Evolutionary conservation across 495 filamentous ascomycete genomes (phyloP), one percentile per base, ranked within the genome.

Genomic region (Clavariopsis aquatica): DNA sequence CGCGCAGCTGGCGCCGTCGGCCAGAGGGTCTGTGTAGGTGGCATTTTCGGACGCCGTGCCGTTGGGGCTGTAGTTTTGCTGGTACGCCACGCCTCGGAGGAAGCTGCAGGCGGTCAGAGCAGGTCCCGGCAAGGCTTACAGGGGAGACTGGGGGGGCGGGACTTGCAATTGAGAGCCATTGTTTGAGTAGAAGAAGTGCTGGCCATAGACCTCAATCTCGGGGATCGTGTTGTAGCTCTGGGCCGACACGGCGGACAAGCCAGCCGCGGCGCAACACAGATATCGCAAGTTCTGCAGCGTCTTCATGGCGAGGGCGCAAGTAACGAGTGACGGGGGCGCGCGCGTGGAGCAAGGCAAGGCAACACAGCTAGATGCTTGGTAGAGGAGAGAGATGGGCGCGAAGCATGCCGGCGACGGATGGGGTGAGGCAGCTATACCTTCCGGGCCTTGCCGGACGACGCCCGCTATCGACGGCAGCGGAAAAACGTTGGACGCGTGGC

Each of bases 31-130:
- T 15, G 65, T 78, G 75, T 86, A 89, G 7, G 60, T 36, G 57
- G 72, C 66, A 47, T 62, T 62, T 47, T 69, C 51, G 64, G n/a
- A n/a, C n/a, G 66, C 75, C 9, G 73, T 72, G 54, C 81, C 79
- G 57, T 79, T 82, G 62, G 76, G 72, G 43, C 72, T 65, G 62
- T 65, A 75, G 78, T 71, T 76, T 82, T 82, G 80, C 73, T 88
- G 94, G 76, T 98, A 98, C 31, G 94, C 94, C 59, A 98, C 82
- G 66, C 93, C 93, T 61, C 86, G 89, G 60, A 97, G 89, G 68
- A 78, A 87, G 75, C 62, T 65, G 56, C 84, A 87, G 54, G 31
- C 27, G 57, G 29, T 26, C 52, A 22, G 51, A 24, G 26, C 24
- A 2, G 23, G 29, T 27, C n/a, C 22, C n/a, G 23, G 15, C 4